These are phyloP conservation scores for Achaetomium macrosporum DNA, from an alignment of 2,329 filamentous ascomycete species.

Conservation along the genomic window DNA sequence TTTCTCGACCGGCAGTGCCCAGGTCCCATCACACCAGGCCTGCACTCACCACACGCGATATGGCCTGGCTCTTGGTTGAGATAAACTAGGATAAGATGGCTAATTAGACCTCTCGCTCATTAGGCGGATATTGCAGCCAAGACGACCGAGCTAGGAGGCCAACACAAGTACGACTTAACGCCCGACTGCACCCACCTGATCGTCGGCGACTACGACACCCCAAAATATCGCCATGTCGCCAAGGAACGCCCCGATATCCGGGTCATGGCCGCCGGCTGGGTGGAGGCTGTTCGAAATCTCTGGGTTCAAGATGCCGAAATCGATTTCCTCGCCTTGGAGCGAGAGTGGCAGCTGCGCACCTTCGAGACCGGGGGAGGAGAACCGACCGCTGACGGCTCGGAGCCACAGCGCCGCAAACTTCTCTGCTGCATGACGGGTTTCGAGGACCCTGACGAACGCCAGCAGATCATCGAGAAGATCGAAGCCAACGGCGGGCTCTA, in stretches of 20 bases:
- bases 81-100: background rate
- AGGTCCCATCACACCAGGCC: background rate
- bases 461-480: conserved; percentile 63
- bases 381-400: conserved; percentile 29
- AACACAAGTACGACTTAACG: conserved; percentile 87
- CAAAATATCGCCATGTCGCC: conserved; percentile 94
- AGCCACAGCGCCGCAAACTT: conserved; percentile 32
- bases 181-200: conserved; percentile 92
- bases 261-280: conserved; percentile 76
- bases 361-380: conserved; percentile 51
- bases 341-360: conserved; percentile 56
- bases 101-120: background rate
- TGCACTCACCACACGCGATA: background rate
- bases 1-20: background rate
- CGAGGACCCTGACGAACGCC: conserved; percentile 56
- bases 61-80: no score
- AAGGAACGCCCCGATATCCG: conserved; percentile 80
- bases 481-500: conserved; percentile 72
- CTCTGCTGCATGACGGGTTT: conserved; percentile 54
- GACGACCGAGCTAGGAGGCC: conserved; percentile 75
- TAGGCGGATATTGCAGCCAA: conserved; percentile 54
- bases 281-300: conserved; percentile 68
- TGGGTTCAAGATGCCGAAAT: conserved; percentile 79
- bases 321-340: conserved; percentile 65
- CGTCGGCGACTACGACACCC: conserved; percentile 80